Base-by-base conservation (phyloP, 2,329 filamentous ascomycete species). In the Botrytis aclada region DNA sequence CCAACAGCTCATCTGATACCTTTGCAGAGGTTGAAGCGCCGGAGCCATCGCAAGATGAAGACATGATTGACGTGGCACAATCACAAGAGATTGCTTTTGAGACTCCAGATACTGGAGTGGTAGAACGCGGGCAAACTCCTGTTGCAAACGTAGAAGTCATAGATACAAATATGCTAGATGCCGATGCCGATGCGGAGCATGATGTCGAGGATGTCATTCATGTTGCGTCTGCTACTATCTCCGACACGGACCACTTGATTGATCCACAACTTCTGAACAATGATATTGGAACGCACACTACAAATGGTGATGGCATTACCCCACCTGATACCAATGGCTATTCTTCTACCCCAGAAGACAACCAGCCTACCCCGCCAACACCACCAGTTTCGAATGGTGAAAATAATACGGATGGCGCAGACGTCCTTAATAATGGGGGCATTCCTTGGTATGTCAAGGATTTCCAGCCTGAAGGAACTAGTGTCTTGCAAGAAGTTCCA, bases 371-470 rank as follows among this genome's bases (percentile, higher is more conserved):
- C 37, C 90, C 90, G 4, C 88, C 90, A 18, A 93, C 91, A 3
- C 90, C 91, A 39, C 90, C 91, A 1, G 87, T 89, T 70, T 92
- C 88, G 1, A 90, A 88, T 75, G 87, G 87, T 62, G 89, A 87
- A 75, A 75, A 72, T 66, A 45, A 32, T 20, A 70, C 58, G 8
- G 69, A 71, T 43, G 51, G 67, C n/a, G 66, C 71, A 16, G 76
- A 78, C 20, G 74, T 76, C 18, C 84, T 94, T 62, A 87, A 87
- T 3, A 86, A 91, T 66, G 95, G 95, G 73, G 95, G 95, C 47
- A 85, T 97, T 20, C 89, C 93, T 12, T 98, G 94, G 94, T 97
- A 97, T 81, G 88, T 97, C 74, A 88, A 93, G 79, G 87, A 89
- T 14, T 97, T 97, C 80, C 89, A 96, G 69, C 92, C 93, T 71